These are phyloP conservation scores for Trichoderma simmonsii DNA, from an alignment of 2,329 filamentous ascomycete species.

Conservation along the genomic window DNA sequence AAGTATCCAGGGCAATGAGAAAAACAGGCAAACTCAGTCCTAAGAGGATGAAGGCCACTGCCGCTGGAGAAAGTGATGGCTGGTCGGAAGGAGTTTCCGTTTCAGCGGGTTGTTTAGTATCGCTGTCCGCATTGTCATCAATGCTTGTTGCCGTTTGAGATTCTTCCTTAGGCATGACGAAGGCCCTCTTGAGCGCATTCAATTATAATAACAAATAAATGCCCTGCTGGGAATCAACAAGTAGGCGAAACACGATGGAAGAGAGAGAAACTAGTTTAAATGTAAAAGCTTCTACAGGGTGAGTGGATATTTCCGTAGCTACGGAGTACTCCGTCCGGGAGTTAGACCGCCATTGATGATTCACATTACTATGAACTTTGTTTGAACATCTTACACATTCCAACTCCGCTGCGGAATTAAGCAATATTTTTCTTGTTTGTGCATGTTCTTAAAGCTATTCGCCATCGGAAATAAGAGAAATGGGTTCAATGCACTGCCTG, in stretches of 20 bases:
- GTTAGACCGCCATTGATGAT: neutral
- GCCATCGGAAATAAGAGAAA: neutral
- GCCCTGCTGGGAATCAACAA: neutral
- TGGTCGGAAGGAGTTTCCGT: neutral
- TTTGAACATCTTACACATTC: neutral
- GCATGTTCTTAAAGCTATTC: neutral
- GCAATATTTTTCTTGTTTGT: neutral
- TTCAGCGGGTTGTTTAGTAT: neutral
- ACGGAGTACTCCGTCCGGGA: neutral
- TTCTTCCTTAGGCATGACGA: neutral
- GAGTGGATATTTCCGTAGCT: neutral
- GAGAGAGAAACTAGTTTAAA: neutral
- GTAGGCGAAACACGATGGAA: neutral
- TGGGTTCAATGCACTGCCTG: neutral
- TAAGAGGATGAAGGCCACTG: neutral
- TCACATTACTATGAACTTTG: neutral
- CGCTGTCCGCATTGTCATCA: neutral
- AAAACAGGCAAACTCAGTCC: neutral
- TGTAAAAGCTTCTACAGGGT: neutral
- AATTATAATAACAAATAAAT: neutral
- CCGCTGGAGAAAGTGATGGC: neutral
- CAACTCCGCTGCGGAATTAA: neutral
- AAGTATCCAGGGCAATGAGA: neutral
- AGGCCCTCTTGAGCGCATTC: neutral
- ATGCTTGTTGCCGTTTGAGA: neutral